Conservation (phyloP, 441 rosid genomes). For the Adansonia grandidieri region DNA sequence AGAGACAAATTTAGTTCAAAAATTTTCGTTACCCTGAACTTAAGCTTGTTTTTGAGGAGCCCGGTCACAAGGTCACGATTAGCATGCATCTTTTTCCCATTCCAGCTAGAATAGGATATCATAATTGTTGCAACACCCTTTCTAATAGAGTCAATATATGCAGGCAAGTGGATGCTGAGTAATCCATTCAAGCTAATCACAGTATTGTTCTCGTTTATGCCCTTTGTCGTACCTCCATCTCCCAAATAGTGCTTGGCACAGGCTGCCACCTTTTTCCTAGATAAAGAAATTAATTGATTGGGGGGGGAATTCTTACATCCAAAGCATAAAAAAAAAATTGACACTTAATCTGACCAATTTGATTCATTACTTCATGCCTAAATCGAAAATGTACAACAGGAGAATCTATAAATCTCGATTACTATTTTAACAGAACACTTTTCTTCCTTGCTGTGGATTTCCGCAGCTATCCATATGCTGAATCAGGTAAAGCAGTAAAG, state of each 20-base stretch:
- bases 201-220: conserved; percentile 62
- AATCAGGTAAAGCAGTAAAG: neutral
- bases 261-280: conserved; percentile 53
- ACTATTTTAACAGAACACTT: too few relatives aligned
- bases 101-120: conserved; percentile 71
- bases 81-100: conserved; percentile 69
- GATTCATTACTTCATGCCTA: neutral
- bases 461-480: neutral
- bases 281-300: neutral
- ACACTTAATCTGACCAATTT: neutral
- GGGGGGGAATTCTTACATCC: conserved; percentile 5
- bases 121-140: conserved; percentile 63
- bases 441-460: too few relatives aligned
- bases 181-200: conserved; percentile 39
- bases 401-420: neutral
- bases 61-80: conserved; percentile 50
- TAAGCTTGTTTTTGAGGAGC: conserved; percentile 61
- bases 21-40: conserved; percentile 47
- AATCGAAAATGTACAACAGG: neutral
- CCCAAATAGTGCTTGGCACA: conserved; percentile 74
- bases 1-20: neutral
- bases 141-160: conserved; percentile 51
- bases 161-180: conserved; percentile 62
- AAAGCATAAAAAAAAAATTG: neutral
- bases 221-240: conserved; percentile 65